A percentile compares a stretch with the other conserved stretches of the same genome.
These are phyloP conservation scores for Stenocarpella maydis DNA, from an alignment of 2,329 filamentous ascomycete species.

Conservation along the genomic window DNA sequence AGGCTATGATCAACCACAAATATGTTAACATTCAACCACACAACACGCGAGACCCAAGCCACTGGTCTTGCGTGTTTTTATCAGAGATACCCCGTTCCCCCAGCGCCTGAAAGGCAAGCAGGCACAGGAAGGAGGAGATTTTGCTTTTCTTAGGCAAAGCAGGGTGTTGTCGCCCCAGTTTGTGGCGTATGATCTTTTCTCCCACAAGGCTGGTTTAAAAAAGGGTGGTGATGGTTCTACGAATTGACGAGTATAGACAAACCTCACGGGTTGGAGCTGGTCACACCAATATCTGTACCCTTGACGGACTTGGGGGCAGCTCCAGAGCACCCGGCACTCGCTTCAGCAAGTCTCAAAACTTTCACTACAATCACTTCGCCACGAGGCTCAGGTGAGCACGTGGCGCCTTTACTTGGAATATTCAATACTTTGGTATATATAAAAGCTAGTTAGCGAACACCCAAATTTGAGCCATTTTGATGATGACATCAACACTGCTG, in stretches of 20 bases:
- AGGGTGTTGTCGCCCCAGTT: background rate
- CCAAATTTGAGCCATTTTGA: conserved; percentile 7
- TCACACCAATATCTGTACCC: background rate
- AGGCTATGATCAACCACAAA: conserved; percentile 34
- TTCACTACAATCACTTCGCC: conserved; percentile 35
- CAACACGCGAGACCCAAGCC: background rate
- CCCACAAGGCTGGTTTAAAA: conserved; percentile 1
- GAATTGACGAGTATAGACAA: conserved; percentile 33
- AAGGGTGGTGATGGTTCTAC: conserved; percentile 24
- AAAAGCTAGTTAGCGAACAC: conserved; percentile 6
- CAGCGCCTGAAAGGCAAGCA: conserved; percentile 21
- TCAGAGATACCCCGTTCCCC: conserved; percentile 33
- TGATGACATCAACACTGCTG: conserved; percentile 1
- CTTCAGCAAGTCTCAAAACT: conserved; percentile 23
- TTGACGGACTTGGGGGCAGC: background rate
- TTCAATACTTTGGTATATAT: conserved; percentile 30
- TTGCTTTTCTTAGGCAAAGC: conserved; percentile 9
- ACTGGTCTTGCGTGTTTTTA: conserved; percentile 5
- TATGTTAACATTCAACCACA: conserved; percentile 28
- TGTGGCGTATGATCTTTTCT: background rate
- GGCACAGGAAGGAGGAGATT: conserved; percentile 31
- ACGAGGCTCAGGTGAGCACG: conserved; percentile 3
- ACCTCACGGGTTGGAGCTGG: conserved; percentile 26
- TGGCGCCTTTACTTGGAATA: background rate
- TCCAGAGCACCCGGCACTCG: conserved; percentile 22